Conservation (phyloP, 1,284 basidiomycete species). For the Ganoderma meredithae region DNA sequence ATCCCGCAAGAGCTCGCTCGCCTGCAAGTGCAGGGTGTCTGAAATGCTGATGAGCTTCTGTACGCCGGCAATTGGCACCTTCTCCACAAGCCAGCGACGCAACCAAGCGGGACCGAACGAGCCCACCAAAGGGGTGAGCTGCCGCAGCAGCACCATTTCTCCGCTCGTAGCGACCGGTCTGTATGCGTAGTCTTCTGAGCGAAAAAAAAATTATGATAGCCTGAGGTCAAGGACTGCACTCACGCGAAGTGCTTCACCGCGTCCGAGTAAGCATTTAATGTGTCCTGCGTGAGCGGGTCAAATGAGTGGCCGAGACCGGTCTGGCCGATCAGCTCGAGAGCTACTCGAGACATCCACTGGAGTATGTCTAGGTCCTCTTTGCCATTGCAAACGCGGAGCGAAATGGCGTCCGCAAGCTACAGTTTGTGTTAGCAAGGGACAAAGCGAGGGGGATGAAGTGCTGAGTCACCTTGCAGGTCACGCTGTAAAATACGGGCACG, state of each 20-base stretch:
- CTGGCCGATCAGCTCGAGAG: constrained; percentile 49
- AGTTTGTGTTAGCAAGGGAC: no score
- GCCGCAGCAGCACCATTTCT: constrained; percentile 26
- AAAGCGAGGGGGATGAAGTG: neutral
- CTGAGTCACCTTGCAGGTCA: constrained; percentile 17
- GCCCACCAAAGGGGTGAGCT: constrained; percentile 40
- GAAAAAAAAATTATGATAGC: no score
- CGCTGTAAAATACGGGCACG: constrained; percentile 22
- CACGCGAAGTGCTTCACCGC: constrained; percentile 37
- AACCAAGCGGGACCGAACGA: constrained; percentile 47
- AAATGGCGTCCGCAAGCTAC: constrained; percentile 36
- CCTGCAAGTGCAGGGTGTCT: constrained; percentile 47
- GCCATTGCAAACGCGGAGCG: constrained; percentile 26
- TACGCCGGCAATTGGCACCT: constrained; percentile 44
- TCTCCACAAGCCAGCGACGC: constrained; percentile 45
- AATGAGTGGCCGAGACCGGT: constrained; percentile 50
- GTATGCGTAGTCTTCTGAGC: neutral
- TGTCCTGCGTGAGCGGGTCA: constrained; percentile 42
- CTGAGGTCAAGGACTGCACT: constrained; percentile 1
- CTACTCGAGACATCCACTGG: constrained; percentile 44
- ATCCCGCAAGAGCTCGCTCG: constrained; percentile 46
- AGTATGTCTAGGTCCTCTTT: constrained; percentile 43
- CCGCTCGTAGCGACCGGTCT: constrained; percentile 18
- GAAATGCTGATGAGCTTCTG: constrained; percentile 45
- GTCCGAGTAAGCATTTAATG: constrained; percentile 38